Base-by-base conservation (phyloP, 2,329 filamentous ascomycete genomes). In the Ophiostoma populinum region DNA sequence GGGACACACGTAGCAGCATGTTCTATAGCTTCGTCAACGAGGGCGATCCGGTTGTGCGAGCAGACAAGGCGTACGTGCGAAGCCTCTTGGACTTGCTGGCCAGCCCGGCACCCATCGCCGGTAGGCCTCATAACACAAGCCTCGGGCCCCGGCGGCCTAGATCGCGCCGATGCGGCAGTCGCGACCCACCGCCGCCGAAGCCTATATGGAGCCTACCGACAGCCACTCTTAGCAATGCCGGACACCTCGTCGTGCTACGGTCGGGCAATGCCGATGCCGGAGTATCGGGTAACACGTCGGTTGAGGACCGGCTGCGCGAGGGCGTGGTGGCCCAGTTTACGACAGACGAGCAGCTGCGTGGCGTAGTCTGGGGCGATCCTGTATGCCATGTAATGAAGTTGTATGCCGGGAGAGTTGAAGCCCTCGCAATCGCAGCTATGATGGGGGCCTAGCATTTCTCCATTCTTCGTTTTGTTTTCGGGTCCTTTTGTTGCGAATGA, bases 21-120 rank as follows among this genome's bases (percentile, higher is more conserved):
- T 92, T 92, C 50, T 65, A 82, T 35, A 71, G 68, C 27, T 83
- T 92, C 49, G 62, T 86, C 46, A 93, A 92, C 48, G 82, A 92
- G 51, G 83, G 83, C 4, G 85, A 92, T 44, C 81, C 80, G 0
- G 79, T 92, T 0, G 65, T 70, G 0, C 60, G 83, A 19, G 81
- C 81, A 0, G 82, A 92, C 49, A 79, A 73, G 52, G 65, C 70
- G 0, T 87, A 92, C 46, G 62, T 92, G 12, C 68, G 67, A 42
- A 80, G 71, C 22, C 59, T 92, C 8, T 55, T 90, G 1, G 74
- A 80, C 40, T 60, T 92, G 0, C 77, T 82, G 38, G 66, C 72
- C 1, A 63, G 66, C 0, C 70, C 80, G 0, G 55, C 64, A 1
- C 73, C 75, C 1, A 18, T 29, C 24, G 29, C 38, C 16, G 6